Conservation (phyloP, 2,329 filamentous ascomycete genomes). For the Stromatinia cepivora region DNA sequence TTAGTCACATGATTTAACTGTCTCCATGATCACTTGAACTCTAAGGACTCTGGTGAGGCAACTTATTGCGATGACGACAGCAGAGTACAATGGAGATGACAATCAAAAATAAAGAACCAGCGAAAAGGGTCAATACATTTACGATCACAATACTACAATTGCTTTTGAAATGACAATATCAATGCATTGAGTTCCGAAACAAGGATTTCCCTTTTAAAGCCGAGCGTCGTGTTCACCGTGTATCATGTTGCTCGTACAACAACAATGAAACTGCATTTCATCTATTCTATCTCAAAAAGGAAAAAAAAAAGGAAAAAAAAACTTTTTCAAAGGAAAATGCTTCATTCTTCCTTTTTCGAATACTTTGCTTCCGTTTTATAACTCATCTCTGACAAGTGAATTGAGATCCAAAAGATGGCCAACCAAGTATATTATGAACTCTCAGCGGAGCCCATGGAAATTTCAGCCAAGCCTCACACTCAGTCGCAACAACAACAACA, state of each 20-base stretch:
- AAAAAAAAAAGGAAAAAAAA: not conserved
- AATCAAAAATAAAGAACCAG: not conserved
- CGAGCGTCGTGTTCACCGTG: slow-evolving; percentile 14
- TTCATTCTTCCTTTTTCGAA: not conserved
- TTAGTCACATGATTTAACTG: too few relatives aligned
- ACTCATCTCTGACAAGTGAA: not conserved
- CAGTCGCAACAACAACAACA: not conserved
- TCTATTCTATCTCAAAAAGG: slow-evolving; percentile 8
- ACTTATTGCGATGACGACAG: too few relatives aligned
- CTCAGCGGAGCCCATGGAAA: slow-evolving; percentile 11
- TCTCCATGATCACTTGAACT: too few relatives aligned
- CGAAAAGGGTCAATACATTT: not conserved
- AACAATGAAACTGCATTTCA: slow-evolving; percentile 13
- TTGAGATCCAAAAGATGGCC: not conserved
- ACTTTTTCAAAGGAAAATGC: not conserved
- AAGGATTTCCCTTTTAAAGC: slow-evolving; percentile 15
- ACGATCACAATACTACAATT: not conserved
- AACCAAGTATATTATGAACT: slow-evolving; percentile 13
- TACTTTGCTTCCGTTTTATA: not conserved
- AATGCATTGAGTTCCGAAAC: slow-evolving; percentile 18
- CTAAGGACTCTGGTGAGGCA: not conserved
- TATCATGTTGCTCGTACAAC: slow-evolving; percentile 13
- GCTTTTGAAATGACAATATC: slow-evolving; percentile 9
- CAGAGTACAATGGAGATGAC: not conserved
- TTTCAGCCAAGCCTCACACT: not conserved